phyloP scores from a whole-genome alignment of 179 eudicot genomes.

The Drosera spatulata region DNA sequence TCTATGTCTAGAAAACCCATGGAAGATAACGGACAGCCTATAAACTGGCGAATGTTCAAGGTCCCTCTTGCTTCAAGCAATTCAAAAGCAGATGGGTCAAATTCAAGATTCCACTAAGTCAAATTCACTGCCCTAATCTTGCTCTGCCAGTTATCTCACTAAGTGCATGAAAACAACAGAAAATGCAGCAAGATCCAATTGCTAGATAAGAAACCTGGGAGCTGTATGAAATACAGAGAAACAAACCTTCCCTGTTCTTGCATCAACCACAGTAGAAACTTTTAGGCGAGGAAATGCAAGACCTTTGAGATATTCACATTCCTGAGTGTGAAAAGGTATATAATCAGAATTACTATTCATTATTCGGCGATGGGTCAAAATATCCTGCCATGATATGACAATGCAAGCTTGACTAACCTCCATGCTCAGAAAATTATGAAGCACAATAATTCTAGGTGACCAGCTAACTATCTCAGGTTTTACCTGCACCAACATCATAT shows the following conservation, averaged over 20 bases:
- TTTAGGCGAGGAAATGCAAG: slow-evolving; percentile 82
- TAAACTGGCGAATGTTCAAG: no score
- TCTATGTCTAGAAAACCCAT: no score
- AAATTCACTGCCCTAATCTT: no score
- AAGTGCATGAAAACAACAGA: no score
- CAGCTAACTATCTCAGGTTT: slow-evolving; percentile 88
- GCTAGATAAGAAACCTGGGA: background rate
- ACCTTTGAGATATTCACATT: slow-evolving; percentile 90
- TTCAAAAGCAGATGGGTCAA: no score
- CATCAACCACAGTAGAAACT: slow-evolving; percentile 87
- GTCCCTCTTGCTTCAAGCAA: no score
- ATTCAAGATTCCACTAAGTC: no score
- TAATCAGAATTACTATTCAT: slow-evolving; percentile 1
- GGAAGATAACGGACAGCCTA: no score
- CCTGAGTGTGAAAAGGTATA: slow-evolving; percentile 30
- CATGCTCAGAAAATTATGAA: slow-evolving; percentile 73
- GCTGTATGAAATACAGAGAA: background rate
- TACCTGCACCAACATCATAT: slow-evolving; percentile 33
- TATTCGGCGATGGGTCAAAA: background rate
- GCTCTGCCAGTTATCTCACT: no score
- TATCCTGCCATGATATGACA: background rate
- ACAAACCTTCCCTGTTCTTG: slow-evolving; percentile 87
- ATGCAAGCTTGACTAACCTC: slow-evolving; percentile 42
- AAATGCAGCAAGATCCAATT: background rate
- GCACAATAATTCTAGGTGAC: slow-evolving; percentile 79